These are phyloP conservation scores for Lasiosphaeria miniovina DNA, from an alignment of 495 filamentous ascomycete species.

Conservation along the genomic window DNA sequence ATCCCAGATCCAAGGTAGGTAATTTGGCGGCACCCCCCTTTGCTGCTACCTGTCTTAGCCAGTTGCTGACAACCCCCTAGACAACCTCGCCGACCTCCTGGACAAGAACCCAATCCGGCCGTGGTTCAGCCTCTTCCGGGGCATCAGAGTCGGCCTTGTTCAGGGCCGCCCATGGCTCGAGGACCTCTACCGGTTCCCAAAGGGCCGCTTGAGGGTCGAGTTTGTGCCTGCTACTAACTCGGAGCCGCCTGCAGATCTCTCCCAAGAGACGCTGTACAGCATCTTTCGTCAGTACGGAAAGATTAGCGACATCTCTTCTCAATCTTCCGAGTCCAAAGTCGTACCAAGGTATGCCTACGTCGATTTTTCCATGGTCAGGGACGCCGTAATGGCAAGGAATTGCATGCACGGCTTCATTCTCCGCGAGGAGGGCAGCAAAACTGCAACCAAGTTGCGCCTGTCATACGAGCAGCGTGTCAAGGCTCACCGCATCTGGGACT, in stretches of 20 bases:
- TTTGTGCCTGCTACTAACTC: conserved; percentile 70
- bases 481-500: conserved; percentile 75
- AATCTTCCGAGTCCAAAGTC: conserved; percentile 80
- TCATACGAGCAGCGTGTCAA: conserved; percentile 78
- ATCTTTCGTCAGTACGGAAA: conserved; percentile 91
- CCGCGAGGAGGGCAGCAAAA: conserved; percentile 66
- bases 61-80: conserved; percentile 10
- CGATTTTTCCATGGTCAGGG: conserved; percentile 66
- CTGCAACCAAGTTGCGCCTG: conserved; percentile 70
- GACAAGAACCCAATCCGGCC: conserved; percentile 71
- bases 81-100: conserved; percentile 46
- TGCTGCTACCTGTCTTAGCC: not conserved
- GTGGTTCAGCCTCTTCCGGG: conserved; percentile 82
- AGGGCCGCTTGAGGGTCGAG: conserved; percentile 70
- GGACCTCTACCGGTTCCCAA: conserved; percentile 82
- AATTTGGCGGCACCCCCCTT: not conserved
- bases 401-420: conserved; percentile 86
- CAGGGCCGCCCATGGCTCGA: conserved; percentile 90
- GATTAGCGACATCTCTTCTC: conserved; percentile 71
- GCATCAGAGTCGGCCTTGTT: conserved; percentile 66
- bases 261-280: conserved; percentile 80
- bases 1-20: conserved; percentile 54
- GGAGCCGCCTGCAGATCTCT: conserved; percentile 58
- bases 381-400: conserved; percentile 83
- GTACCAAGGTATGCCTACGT: conserved; percentile 75